Conservation (phyloP, 305 asterid genomes). For the Fraxinus floribunda region DNA sequence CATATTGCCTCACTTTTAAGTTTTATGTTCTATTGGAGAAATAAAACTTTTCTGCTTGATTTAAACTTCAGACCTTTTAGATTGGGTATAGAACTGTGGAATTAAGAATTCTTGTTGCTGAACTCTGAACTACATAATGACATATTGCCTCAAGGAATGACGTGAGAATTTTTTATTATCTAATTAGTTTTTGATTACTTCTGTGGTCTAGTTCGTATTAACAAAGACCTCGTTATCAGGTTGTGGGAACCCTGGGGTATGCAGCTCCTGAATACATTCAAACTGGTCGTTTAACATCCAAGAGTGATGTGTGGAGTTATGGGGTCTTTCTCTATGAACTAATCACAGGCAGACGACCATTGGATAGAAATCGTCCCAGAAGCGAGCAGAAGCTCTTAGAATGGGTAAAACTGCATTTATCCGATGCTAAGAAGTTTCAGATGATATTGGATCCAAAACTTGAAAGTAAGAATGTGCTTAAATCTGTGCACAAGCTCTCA, state of each 20-base stretch:
- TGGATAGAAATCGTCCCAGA: conserved; percentile 81
- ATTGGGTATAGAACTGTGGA: not conserved
- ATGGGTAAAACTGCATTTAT: conserved; percentile 55
- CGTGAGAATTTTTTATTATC: not conserved
- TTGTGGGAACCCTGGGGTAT: conserved; percentile 92
- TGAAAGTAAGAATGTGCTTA: not conserved
- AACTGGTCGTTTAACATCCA: conserved; percentile 85
- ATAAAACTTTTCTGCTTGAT: not conserved
- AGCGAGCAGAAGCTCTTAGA: conserved; percentile 86
- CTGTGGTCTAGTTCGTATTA: not conserved
- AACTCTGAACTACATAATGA: not conserved
- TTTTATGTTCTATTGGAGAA: conserved; percentile 1
- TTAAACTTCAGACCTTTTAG: not conserved
- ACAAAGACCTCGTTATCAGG: conserved; percentile 37
- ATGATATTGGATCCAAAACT: not conserved
- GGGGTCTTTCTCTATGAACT: conserved; percentile 96
- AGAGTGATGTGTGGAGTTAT: conserved; percentile 92
- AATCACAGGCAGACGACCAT: conserved; percentile 87
- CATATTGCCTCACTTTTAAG: conserved; percentile 11
- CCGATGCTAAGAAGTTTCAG: conserved; percentile 2
- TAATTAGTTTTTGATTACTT: not conserved
- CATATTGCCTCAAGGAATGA: not conserved
- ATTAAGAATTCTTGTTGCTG: not conserved
- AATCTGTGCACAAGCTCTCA: conserved; percentile 60
- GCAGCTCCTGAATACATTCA: conserved; percentile 96